Evolutionary conservation across 1,139 yeast species (phyloP), one percentile per base, ranked within the genome.

Genomic region (Yamadazyma triangularis): DNA sequence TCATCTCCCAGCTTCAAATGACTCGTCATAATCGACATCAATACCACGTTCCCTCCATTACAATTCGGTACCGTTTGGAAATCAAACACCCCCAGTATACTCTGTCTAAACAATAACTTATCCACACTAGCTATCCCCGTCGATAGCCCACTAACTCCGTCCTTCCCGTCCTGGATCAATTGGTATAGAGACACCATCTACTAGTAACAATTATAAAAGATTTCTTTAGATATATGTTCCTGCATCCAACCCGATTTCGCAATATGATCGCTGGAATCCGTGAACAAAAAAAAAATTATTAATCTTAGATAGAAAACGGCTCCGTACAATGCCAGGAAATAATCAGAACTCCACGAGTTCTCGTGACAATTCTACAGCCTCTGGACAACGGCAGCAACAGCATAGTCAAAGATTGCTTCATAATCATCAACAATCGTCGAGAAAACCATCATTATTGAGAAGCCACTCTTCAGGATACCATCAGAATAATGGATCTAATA

Each of bases 41-140:
- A 34, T 14, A 62, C 44, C 5, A 47, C 39, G 30, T 50, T 44
- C 35, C 51, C 40, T 1, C 55, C 58, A 12, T 40, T 34, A 36
- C 56, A 50, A 8, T 56, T 53, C 0, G 73, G 70, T 4, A 62
- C 57, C 2, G 62, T 42, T 44, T 66, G 72, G 33, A 66, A 48
- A 39, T 67, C 72, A 38, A 53, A 56, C 5, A 65, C 48, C 3
- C 44, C 41, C 8, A 19, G 28, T 4, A 28, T 26, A 8, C 16
- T 20, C 21, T 24, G 20, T 14, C 15, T 18, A 15, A 33, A 31
- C 8, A 35, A 11, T 7, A 19, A 23, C 24, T 24, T 15, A 30
- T 37, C 42, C 15, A 41, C 19, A 20, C 57, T 54, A 22, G 47
- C 24, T 24, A 41, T 37, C 27, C 33, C 36, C 13, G 36, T 30